phyloP scores from a whole-genome alignment of 805 yeast species.

The Starmerella sp. region DNA sequence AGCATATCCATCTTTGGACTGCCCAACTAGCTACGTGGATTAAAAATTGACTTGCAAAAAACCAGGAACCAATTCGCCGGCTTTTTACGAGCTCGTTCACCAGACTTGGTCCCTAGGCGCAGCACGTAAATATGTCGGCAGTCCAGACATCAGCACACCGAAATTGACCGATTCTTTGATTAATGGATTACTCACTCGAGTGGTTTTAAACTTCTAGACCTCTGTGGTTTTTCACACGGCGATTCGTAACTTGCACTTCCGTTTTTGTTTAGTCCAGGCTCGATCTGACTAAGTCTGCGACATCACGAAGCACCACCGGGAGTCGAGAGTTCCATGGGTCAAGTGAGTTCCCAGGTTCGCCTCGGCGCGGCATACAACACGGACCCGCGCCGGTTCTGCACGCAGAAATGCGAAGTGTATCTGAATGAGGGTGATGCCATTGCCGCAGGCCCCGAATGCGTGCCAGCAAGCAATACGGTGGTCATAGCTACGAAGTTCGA shows the following conservation, averaged over 20 bases:
- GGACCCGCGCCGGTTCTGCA: slow-evolving; percentile 16
- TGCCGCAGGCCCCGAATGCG: slow-evolving; percentile 1
- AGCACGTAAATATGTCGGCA: no score
- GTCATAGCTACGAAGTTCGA: slow-evolving; percentile 8
- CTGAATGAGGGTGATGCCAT: slow-evolving; percentile 18
- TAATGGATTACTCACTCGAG: background rate
- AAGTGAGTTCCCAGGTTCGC: slow-evolving; percentile 16
- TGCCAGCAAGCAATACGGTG: slow-evolving; percentile 8
- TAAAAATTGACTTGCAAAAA: no score
- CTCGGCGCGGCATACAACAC: slow-evolving; percentile 14
- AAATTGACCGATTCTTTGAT: background rate
- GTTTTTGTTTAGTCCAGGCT: background rate
- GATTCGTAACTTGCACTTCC: background rate
- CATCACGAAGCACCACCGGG: background rate
- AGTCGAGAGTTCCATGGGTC: slow-evolving; percentile 20
- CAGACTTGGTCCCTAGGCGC: no score
- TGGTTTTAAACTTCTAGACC: no score
- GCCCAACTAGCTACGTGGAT: no score
- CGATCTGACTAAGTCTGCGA: background rate
- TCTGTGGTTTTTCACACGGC: no score
- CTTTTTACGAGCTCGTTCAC: no score
- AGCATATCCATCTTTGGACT: no score
- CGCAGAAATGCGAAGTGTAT: slow-evolving; percentile 14
- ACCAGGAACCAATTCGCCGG: no score
- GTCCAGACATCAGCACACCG: no score